A percentile compares a stretch with the other conserved stretches of the same genome.
phyloP scores from a whole-genome alignment of 176 grass and related monocot species.

The Rhipidocladum racemiflorum region DNA sequence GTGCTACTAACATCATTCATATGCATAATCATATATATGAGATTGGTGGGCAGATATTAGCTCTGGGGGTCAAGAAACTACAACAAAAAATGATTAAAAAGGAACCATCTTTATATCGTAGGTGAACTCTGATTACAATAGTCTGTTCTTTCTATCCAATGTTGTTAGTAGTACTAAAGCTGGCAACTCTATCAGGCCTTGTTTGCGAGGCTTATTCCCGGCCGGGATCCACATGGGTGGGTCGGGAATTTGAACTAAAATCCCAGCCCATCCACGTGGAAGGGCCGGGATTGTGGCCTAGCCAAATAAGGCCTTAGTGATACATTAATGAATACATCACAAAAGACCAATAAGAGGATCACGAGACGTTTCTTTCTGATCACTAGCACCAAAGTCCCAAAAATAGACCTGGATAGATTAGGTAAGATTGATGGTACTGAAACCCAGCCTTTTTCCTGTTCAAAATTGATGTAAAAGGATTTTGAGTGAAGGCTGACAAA shows the following conservation, averaged over 20 bases:
- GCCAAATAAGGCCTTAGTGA: too few species aligned
- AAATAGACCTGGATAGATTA: neutral
- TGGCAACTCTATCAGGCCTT: neutral
- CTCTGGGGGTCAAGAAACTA: neutral
- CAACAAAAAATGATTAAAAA: neutral
- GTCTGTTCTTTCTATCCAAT: neutral
- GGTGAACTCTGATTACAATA: neutral
- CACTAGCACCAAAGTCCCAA: neutral
- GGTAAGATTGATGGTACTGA: neutral
- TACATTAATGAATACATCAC: neutral
- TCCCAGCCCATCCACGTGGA: too few species aligned
- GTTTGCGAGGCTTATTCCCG: too few species aligned
- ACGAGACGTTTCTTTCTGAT: neutral
- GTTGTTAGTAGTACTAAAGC: neutral
- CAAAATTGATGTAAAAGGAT: neutral
- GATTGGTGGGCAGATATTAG: neutral
- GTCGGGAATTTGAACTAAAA: too few species aligned
- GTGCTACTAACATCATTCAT: too few species aligned
- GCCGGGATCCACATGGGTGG: too few species aligned
- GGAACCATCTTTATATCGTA: neutral
- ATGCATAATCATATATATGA: neutral
- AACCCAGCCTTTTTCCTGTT: neutral
- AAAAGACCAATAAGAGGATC: neutral
- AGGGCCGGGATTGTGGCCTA: too few species aligned
- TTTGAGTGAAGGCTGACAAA: neutral